Base-by-base conservation (phyloP, 1,284 basidiomycete species). In the Leccinum glutinopallens region DNA sequence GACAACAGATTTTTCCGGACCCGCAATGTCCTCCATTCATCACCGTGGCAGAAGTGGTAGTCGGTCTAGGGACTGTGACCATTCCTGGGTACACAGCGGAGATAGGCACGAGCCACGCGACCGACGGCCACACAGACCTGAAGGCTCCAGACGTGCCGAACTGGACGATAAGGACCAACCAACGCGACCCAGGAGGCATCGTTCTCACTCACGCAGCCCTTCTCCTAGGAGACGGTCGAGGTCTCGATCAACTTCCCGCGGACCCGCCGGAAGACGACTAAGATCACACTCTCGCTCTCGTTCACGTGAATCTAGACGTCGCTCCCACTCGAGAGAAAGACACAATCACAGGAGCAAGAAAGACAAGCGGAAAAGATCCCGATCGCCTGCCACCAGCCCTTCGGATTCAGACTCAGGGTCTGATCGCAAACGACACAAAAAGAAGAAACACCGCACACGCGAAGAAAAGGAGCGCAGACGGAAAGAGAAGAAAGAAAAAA, bases 401-500 rank as follows among this genome's bases (percentile, higher is more conserved):
- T 69, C 66, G 4, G 73, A 73, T 65, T 76, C 77, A 2, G 72
- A 72, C 29, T 78, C 79, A 57, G 78, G 78, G 62, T 72, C 75
- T 69, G 79, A 73, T 69, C 77, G 69, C 53, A 81, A 76, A 70
- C 77, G 77, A 60, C 78, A 76, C 37, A 83, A 79, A 70, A 82
- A 81, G 71, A 84, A 81, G 68, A 83, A 81, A 65, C 76, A 74
- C 63, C 72, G 75, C 73, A 83, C 70, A 76, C 79, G 75, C 39
- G 83, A 83, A 68, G 84, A 85, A 72, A 83, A 80, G 70, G 86
- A 87, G 69, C 81, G 85, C 65, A 81, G 81, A 74, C 87, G 85
- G 76, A 88, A 87, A 71, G 86, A 86, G 70, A 90, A 87, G 78
- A 86, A 84, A 69, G 86, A 87, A 66, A 88, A 85, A 78, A 89